phyloP scores from a whole-genome alignment of 169 alveolate species.

The Plasmodium vivax region DNA sequence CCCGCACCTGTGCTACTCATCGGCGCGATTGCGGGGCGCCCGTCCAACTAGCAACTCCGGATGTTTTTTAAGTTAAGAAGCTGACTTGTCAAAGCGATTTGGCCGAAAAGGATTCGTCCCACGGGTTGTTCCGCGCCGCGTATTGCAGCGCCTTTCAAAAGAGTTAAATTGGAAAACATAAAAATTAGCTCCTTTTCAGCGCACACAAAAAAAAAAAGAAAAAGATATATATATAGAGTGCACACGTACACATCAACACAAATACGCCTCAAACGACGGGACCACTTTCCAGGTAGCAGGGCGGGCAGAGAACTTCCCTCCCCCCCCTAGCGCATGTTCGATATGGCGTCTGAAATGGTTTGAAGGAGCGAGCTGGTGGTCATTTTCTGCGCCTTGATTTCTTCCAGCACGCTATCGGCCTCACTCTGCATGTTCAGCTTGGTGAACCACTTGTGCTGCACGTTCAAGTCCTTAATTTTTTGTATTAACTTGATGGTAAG shows the following conservation, averaged over 20 bases:
- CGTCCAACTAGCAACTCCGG: background rate
- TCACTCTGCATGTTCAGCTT: constrained; percentile 40
- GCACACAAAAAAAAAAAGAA: background rate
- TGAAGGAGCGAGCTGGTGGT: constrained; percentile 40
- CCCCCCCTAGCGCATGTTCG: constrained; percentile 37
- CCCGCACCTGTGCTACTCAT: background rate
- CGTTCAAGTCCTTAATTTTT: constrained; percentile 61
- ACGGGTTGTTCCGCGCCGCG: background rate
- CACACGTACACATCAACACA: background rate
- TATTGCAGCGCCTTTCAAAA: background rate
- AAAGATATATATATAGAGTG: background rate
- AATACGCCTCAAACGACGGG: background rate
- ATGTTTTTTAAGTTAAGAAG: background rate
- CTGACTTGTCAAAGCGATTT: background rate
- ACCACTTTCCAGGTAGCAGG: background rate
- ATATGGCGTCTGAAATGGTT: constrained; percentile 71
- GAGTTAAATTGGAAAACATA: background rate
- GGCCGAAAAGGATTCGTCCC: background rate
- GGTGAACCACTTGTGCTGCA: constrained; percentile 53
- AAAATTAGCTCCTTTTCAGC: background rate
- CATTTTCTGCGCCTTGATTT: constrained; percentile 47
- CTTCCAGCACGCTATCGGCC: constrained; percentile 59
- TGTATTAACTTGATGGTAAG: constrained; percentile 54
- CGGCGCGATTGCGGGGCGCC: background rate
- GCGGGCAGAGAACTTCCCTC: background rate